Evolutionary conservation across 257 asterid genomes (phyloP).

Genomic region (Jacaranda copaia): DNA sequence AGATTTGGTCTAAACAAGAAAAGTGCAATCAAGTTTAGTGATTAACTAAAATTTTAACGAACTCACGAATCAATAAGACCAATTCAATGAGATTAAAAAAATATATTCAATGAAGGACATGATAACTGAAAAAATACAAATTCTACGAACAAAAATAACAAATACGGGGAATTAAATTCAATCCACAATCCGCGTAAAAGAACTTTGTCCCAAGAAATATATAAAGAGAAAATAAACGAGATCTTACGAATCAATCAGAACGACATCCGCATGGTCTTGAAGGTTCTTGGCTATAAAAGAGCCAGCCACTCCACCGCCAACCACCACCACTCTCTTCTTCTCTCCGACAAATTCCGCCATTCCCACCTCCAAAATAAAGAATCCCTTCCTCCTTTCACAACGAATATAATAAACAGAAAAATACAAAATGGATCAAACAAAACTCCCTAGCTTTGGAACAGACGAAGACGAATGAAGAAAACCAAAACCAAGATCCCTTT

Average conservation of each 20-base stretch:
- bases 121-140: background rate
- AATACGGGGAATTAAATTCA: background rate
- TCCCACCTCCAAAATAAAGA: constrained; percentile 5
- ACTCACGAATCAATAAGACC: too few relatives aligned
- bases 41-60: too few relatives aligned
- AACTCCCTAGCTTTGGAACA: too few relatives aligned
- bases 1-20: too few relatives aligned
- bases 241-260: constrained; percentile 78
- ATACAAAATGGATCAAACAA: background rate
- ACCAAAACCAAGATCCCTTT: background rate
- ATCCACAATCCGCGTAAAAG: background rate
- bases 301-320: constrained; percentile 93
- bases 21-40: too few relatives aligned
- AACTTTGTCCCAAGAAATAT: too few relatives aligned
- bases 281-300: constrained; percentile 70
- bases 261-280: constrained; percentile 62
- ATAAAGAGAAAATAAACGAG: background rate
- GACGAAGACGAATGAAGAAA: background rate
- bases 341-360: constrained; percentile 49
- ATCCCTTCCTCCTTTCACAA: background rate
- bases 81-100: too few relatives aligned
- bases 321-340: constrained; percentile 71
- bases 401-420: background rate
- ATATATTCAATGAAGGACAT: background rate
- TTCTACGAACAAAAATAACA: background rate